Base-by-base conservation (phyloP, 1,139 yeast genomes). In the Blastobotrys malaysiensis region DNA sequence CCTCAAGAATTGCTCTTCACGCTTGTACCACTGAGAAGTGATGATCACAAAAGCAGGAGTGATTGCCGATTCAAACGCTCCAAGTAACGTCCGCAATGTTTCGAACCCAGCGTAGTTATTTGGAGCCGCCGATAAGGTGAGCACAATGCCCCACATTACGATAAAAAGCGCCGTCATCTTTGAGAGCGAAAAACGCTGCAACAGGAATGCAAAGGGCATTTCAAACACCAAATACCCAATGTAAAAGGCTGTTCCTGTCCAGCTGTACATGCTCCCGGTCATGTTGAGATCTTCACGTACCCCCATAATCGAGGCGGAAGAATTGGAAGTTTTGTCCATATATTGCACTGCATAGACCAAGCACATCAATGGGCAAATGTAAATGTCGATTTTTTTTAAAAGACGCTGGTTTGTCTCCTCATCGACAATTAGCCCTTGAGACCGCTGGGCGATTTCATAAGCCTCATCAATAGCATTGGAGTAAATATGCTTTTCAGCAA, bases 31-130 rank as follows among this genome's bases (percentile, higher is more conserved):
- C 9, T 69, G 59, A 44, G 68, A 54, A 48, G 65, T 61, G 50
- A 60, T 63, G 6, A 48, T 39, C 39, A 64, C 60, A 39, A 65
- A 63, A 1, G 69, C 70, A 1, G 88, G 87, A 70, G 82, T 82
- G 44, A 84, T 75, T 49, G 86, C 82, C 48, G 83, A 77, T 69
- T 83, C 88, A 52, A 79, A 74, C 46, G 80, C 65, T 57, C 88
- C 88, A 43, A 83, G 73, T 50, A 83, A 70, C 55, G 83, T 74
- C 60, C 88, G 76, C 56, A 84, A 76, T 3, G 78, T 81, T 16
- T 80, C 75, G 50, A 83, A 72, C 16, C 79, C 82, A 19, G 80
- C 80, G 60, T 77, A 83, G 61, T 70, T 80, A 48, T 71, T 73
- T 50, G 77, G 80, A 60, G 77, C 79, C 0, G 86, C 87, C 76